Conservation (phyloP, 2,329 filamentous ascomycete genomes). For the Leptosphaerulina australis region DNA sequence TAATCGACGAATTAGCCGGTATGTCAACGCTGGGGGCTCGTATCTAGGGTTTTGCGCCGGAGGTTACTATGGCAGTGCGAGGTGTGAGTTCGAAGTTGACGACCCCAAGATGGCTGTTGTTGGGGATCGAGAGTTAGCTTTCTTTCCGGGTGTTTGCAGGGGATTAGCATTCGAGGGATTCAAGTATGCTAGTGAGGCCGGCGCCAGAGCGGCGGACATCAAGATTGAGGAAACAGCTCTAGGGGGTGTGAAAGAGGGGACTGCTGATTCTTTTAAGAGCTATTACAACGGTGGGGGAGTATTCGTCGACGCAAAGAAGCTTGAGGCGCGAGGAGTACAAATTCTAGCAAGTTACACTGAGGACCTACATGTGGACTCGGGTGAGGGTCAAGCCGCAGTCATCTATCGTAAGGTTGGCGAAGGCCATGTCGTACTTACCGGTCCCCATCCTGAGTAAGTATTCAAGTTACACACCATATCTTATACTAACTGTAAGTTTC, state of each 20-base stretch:
- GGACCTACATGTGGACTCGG: constrained; percentile 75
- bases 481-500: constrained; percentile 19
- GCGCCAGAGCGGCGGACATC: constrained; percentile 74
- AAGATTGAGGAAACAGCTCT: constrained; percentile 68
- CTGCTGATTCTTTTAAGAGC: constrained; percentile 69
- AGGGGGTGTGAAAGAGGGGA: constrained; percentile 50
- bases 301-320: constrained; percentile 78
- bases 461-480: neutral
- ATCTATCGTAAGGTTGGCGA: constrained; percentile 83
- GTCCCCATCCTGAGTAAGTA: constrained; percentile 87
- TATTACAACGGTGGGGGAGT: constrained; percentile 97
- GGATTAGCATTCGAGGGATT: constrained; percentile 90
- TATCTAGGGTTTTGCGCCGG: constrained; percentile 95
- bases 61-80: constrained; percentile 82
- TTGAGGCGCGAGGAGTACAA: constrained; percentile 70
- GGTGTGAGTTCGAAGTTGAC: constrained; percentile 91
- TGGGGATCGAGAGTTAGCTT: constrained; percentile 81
- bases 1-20: constrained; percentile 83
- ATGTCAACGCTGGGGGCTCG: constrained; percentile 80
- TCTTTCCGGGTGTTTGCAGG: constrained; percentile 85
- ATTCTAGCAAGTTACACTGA: constrained; percentile 81
- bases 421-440: constrained; percentile 79
- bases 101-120: constrained; percentile 81
- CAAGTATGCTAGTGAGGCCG: constrained; percentile 84
- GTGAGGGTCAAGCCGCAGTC: constrained; percentile 74